These are phyloP conservation scores for Elymus sibiricus DNA, from an alignment of 176 grass and related monocot genomes.

Conservation along the genomic window DNA sequence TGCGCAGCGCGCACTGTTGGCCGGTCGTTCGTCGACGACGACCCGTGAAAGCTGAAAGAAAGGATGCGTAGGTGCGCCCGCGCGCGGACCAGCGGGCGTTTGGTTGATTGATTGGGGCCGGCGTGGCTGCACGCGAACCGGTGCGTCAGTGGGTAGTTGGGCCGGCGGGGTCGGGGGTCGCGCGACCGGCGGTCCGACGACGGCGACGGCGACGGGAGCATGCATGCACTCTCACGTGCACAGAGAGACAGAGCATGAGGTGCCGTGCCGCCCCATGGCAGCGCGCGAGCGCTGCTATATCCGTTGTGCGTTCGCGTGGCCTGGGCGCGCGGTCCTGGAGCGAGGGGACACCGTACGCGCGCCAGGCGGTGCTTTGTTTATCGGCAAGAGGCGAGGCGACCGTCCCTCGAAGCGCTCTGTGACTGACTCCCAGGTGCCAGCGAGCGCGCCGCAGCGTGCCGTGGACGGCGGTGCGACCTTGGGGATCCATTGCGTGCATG, in stretches of 20 bases:
- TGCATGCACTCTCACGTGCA: too few species aligned
- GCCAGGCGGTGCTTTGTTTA: slow-evolving; percentile 20
- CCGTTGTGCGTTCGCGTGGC: neutral
- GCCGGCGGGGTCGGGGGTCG: neutral
- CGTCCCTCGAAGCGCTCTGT: neutral
- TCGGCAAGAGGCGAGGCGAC: neutral
- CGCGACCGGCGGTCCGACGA: neutral
- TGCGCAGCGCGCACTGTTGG: neutral
- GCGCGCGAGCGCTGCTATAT: neutral
- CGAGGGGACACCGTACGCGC: slow-evolving; percentile 47
- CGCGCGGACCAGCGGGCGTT: too few species aligned
- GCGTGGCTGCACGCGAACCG: too few species aligned
- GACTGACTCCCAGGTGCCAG: neutral
- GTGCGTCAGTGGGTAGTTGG: neutral
- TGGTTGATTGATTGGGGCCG: too few species aligned
- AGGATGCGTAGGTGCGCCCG: too few species aligned
- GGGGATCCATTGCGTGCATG: neutral
- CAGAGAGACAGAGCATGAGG: neutral
- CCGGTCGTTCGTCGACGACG: neutral
- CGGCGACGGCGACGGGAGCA: too few species aligned
- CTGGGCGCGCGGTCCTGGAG: neutral
- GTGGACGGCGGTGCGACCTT: slow-evolving; percentile 19
- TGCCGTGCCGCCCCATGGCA: neutral
- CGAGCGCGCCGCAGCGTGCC: slow-evolving; percentile 15
- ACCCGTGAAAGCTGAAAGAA: neutral